Conservation (phyloP, 192 early-diverging fungal genomes). For the Lunasporangiospora selenospora region DNA sequence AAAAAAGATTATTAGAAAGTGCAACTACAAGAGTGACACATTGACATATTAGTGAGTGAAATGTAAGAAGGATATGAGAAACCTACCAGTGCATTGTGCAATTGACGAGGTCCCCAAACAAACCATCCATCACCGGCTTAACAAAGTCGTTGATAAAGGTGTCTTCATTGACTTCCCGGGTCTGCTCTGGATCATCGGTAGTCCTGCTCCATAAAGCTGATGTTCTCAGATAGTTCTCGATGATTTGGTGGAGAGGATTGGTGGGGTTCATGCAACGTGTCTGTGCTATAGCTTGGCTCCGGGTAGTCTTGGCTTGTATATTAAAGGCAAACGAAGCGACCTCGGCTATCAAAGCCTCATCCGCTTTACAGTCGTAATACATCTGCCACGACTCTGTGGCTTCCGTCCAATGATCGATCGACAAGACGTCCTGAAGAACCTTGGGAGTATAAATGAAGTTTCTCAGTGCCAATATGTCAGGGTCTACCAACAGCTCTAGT, state of each 20-base stretch:
- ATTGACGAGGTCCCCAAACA: conserved; percentile 13
- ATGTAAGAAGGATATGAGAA: neutral
- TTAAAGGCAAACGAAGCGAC: conserved; percentile 3
- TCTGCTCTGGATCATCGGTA: conserved; percentile 13
- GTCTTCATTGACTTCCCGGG: conserved; percentile 10
- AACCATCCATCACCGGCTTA: conserved; percentile 21
- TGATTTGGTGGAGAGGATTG: conserved; percentile 5
- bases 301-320: conserved; percentile 5
- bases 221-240: conserved; percentile 14
- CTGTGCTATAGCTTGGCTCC: conserved; percentile 1
- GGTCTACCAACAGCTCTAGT: conserved; percentile 7
- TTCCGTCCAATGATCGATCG: conserved; percentile 4
- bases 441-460: conserved; percentile 18
- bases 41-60: too few species aligned
- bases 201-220: conserved; percentile 18
- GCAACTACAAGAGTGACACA: neutral
- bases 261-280: conserved; percentile 1
- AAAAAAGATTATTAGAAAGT: neutral
- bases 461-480: conserved; percentile 8
- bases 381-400: too few species aligned
- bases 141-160: conserved; percentile 26
- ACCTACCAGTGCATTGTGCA: conserved; percentile 24
- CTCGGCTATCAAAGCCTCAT: neutral
- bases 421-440: conserved; percentile 7
- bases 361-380: too few species aligned